Percentiles rank a stretch among this genome's conserved stretches.
These are phyloP conservation scores for Lophium mytilinum DNA, from an alignment of 495 filamentous ascomycete species.

Conservation along the genomic window DNA sequence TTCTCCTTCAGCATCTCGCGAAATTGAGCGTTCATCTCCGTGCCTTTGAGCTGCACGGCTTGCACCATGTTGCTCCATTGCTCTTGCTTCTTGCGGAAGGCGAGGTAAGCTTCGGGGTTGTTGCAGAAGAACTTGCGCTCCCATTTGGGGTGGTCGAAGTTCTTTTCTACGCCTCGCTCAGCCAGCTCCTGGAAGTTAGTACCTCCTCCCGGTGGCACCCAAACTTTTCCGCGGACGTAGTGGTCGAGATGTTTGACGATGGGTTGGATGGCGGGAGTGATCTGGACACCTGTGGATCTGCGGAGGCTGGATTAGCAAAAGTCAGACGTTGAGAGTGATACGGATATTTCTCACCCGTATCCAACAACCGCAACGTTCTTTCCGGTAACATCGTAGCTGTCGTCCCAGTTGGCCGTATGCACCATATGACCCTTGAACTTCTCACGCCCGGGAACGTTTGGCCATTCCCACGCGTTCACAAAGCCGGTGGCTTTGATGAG, in stretches of 20 bases:
- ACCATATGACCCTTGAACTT: slow-evolving; percentile 15
- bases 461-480: slow-evolving; percentile 41
- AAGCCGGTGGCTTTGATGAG: slow-evolving; percentile 42
- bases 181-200: neutral
- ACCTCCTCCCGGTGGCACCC: neutral
- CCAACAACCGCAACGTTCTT: slow-evolving; percentile 21
- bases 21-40: neutral
- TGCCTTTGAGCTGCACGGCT: neutral
- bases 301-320: neutral
- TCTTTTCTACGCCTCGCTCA: neutral
- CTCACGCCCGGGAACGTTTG: slow-evolving; percentile 26
- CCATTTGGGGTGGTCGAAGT: neutral
- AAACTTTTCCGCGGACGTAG: neutral
- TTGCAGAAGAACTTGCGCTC: neutral
- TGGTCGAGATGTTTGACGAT: neutral
- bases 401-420: slow-evolving; percentile 16
- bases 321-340: neutral
- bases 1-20: neutral
- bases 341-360: neutral
- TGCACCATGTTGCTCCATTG: neutral
- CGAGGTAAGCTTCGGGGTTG: neutral
- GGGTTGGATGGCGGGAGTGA: neutral
- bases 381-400: slow-evolving; percentile 9
- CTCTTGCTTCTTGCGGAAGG: neutral
- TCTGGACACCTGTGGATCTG: neutral